Conservation (phyloP, 768 basidiomycete species). For the Terana coerulea region DNA sequence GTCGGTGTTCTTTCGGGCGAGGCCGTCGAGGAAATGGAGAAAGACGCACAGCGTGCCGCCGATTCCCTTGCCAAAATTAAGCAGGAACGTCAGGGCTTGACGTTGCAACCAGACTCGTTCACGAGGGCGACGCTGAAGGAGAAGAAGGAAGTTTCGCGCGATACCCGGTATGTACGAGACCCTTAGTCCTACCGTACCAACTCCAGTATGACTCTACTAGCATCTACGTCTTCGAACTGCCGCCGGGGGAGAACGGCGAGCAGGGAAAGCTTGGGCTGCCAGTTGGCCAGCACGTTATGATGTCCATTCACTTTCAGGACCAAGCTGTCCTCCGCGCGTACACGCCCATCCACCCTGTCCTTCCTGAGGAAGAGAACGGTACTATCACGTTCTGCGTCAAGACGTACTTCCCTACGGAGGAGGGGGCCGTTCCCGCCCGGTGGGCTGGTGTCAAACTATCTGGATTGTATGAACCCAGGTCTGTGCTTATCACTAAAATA, state of each 20-base stretch:
- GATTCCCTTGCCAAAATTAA: conserved; percentile 16
- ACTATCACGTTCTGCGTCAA: conserved; percentile 22
- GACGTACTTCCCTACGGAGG: conserved; percentile 18
- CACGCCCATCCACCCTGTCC: conserved; percentile 19
- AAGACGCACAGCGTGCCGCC: conserved; percentile 18
- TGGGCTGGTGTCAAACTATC: conserved; percentile 20
- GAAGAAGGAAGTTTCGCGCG: conserved; percentile 12
- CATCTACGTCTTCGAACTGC: conserved; percentile 18
- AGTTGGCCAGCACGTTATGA: conserved; percentile 18
- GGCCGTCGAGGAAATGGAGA: conserved; percentile 17
- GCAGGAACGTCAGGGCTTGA: conserved; percentile 16
- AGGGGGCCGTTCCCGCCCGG: conserved; percentile 19
- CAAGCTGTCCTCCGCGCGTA: conserved; percentile 20
- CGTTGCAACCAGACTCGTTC: conserved; percentile 20
- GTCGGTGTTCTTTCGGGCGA: conserved; percentile 16
- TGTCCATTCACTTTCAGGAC: conserved; percentile 20
- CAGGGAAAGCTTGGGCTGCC: conserved; percentile 16
- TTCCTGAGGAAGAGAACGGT: conserved; percentile 20
- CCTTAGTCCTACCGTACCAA: too few species aligned
- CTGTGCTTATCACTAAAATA: neutral
- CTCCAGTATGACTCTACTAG: conserved; percentile 1
- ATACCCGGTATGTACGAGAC: conserved; percentile 16
- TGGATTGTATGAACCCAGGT: conserved; percentile 20
- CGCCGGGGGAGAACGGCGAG: conserved; percentile 13
- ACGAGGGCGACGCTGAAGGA: conserved; percentile 15